Conservation (phyloP, 805 yeast genomes). For the Metschnikowia aberdeeniae region DNA sequence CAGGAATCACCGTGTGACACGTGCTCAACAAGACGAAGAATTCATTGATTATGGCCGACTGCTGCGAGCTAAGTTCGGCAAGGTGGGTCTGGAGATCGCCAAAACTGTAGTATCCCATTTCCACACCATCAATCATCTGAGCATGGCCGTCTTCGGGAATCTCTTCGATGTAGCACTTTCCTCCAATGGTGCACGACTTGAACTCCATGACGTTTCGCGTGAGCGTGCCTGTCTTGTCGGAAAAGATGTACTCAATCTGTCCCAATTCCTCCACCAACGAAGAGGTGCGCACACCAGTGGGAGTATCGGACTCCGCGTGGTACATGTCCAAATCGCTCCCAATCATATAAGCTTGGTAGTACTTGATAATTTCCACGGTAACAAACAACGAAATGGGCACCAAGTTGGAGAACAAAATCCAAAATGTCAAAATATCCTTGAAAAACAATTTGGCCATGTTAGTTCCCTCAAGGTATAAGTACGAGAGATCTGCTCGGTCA, state of each 20-base stretch:
- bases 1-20: conserved; percentile 98
- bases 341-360: conserved; percentile 90
- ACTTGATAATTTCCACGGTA: conserved; percentile 92
- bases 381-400: conserved; percentile 98
- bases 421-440: conserved; percentile 82
- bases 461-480: conserved; percentile 64
- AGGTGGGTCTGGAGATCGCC: conserved; percentile 53
- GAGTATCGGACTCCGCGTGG: conserved; percentile 81
- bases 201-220: conserved; percentile 97
- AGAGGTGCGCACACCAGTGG: conserved; percentile 92
- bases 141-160: conserved; percentile 89
- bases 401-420: conserved; percentile 93
- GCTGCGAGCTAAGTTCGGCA: conserved; percentile 42
- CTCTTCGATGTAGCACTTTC: conserved; percentile 78
- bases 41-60: conserved; percentile 54
- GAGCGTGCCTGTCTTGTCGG: conserved; percentile 96
- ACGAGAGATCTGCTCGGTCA: conserved; percentile 50
- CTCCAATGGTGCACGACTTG: conserved; percentile 89
- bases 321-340: conserved; percentile 94
- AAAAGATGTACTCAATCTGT: conserved; percentile 91
- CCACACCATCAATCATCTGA: conserved; percentile 69
- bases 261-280: conserved; percentile 96
- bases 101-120: conserved; percentile 72
- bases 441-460: conserved; percentile 71
- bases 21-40: conserved; percentile 82